A percentile compares a stretch with the other conserved stretches of the same genome.
Conservation (phyloP, 106 monocot genomes). For the Dendrobium huoshanense region DNA sequence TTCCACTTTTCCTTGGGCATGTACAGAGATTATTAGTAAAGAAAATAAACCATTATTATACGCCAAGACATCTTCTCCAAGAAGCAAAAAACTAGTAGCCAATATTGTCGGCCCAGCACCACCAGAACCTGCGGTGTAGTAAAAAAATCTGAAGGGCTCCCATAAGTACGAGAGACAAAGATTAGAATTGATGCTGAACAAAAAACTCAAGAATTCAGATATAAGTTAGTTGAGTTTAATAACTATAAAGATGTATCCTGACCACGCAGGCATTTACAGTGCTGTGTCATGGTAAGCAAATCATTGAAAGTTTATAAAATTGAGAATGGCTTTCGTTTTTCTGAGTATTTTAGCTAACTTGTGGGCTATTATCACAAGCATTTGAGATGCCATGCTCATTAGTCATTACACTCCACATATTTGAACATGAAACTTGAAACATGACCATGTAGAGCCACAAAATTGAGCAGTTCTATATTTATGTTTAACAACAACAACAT, state of each 20-base stretch:
- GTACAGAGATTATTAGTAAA: not conserved
- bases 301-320: too few species aligned
- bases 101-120: slow-evolving; percentile 95
- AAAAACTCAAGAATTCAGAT: not conserved
- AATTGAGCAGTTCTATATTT: not conserved
- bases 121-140: slow-evolving; percentile 96
- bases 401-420: not conserved
- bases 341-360: not conserved
- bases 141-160: slow-evolving; percentile 69
- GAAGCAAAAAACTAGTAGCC: slow-evolving; percentile 86
- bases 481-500: not conserved
- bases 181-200: not conserved
- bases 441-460: not conserved
- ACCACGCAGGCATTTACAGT: not conserved
- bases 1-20: not conserved
- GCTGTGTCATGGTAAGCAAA: too few species aligned
- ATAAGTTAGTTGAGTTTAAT: not conserved
- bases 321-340: too few species aligned
- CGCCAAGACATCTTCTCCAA: slow-evolving; percentile 87
- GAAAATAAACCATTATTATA: slow-evolving; percentile 66
- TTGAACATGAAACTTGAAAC: not conserved
- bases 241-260: not conserved
- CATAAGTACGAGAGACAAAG: slow-evolving; percentile 24
- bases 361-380: not conserved
- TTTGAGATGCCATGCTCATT: not conserved